Conservation (phyloP, 176 grass and related monocot genomes). For the Oryza nivara region DNA sequence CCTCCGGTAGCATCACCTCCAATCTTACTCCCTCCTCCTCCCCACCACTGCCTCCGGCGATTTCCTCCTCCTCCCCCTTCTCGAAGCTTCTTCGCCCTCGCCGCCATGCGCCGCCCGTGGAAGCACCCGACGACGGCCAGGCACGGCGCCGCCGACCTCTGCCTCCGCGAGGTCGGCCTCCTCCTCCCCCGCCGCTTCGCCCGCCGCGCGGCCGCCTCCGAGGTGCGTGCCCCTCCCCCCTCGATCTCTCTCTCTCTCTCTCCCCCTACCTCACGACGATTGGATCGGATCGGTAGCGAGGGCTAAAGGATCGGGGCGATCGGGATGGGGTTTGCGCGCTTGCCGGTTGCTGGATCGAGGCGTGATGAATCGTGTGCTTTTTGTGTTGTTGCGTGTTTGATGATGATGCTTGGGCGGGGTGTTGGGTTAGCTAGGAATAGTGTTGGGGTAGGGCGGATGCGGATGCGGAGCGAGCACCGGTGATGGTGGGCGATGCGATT, state of each 20-base stretch:
- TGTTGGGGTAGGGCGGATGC: not conserved
- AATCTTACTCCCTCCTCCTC: not conserved
- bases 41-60: not conserved
- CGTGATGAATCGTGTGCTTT: not conserved
- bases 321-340: not conserved
- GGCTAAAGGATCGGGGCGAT: conserved; percentile 4
- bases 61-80: not conserved
- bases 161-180: conserved; percentile 69
- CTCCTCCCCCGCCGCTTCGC: conserved; percentile 64
- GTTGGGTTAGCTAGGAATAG: conserved; percentile 12
- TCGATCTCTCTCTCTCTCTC: not conserved
- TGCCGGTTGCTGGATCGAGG: not conserved
- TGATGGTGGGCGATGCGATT: not conserved
- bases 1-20: not conserved
- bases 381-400: not conserved
- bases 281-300: conserved; percentile 30
- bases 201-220: conserved; percentile 61
- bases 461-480: not conserved
- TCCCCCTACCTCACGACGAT: not conserved
- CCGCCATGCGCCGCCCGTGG: conserved; percentile 45
- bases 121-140: conserved; percentile 13
- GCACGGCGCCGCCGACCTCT: conserved; percentile 55
- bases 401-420: not conserved
- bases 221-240: conserved; percentile 45
- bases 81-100: not conserved